These are phyloP conservation scores for Aureobasidium sp. DNA, from an alignment of 2,329 filamentous ascomycete genomes.

Conservation along the genomic window DNA sequence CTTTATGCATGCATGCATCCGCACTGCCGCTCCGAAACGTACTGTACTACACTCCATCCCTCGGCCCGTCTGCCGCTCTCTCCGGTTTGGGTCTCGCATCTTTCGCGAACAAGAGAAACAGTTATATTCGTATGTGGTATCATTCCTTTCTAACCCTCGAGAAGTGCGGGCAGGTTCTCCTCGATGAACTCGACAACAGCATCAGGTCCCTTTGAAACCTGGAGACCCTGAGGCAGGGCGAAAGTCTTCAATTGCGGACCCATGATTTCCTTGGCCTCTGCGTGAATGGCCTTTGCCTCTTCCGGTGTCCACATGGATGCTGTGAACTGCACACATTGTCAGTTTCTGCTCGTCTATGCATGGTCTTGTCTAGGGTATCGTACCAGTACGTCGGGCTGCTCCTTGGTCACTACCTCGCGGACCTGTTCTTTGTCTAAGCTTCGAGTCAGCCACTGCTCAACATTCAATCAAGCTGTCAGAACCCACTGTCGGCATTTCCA, in stretches of 20 bases:
- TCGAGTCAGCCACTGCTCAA: background rate
- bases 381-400: constrained; percentile 51
- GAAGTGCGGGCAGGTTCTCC: constrained; percentile 34
- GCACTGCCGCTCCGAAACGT: no score
- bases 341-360: background rate
- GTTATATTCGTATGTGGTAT: background rate
- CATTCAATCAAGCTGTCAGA: background rate
- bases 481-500: constrained; percentile 55
- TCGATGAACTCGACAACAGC: constrained; percentile 49
- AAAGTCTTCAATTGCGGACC: constrained; percentile 46
- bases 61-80: no score
- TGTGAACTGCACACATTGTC: constrained; percentile 44
- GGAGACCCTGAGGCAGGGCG: constrained; percentile 48
- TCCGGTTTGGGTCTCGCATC: no score
- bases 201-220: constrained; percentile 47
- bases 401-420: constrained; percentile 44
- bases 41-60: no score
- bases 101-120: no score
- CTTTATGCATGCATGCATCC: no score
- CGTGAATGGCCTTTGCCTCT: constrained; percentile 40
- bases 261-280: constrained; percentile 38
- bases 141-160: constrained; percentile 14
- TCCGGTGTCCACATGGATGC: constrained; percentile 54
- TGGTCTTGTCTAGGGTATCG: constrained; percentile 16
- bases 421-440: constrained; percentile 50